Evolutionary conservation across 192 early-diverging fungal genomes (phyloP).

Genomic region (Chytriomyces sp.): DNA sequence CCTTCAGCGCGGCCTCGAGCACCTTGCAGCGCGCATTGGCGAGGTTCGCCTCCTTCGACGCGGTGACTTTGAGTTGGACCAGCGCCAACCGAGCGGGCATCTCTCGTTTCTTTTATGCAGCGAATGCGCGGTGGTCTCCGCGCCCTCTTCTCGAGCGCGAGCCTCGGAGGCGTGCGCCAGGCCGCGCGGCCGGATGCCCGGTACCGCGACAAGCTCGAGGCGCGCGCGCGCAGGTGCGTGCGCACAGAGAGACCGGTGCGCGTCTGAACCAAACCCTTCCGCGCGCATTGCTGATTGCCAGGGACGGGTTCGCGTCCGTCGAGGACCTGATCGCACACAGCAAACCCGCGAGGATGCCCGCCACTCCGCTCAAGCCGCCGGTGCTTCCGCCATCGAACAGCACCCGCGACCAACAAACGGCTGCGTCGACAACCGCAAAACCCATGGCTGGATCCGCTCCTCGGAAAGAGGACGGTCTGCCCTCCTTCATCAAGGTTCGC

Average conservation of each 20-base stretch:
- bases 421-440: neutral
- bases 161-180: neutral
- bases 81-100: constrained; percentile 37
- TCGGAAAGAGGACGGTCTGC: constrained; percentile 14
- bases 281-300: too few relatives aligned
- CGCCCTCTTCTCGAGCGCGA: neutral
- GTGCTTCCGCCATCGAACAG: constrained; percentile 30
- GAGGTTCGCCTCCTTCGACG: constrained; percentile 80
- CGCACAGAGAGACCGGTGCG: neutral
- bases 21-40: constrained; percentile 74
- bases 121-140: neutral
- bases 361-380: constrained; percentile 5
- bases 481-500: constrained; percentile 42
- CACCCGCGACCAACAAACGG: constrained; percentile 4
- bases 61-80: constrained; percentile 77
- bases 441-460: neutral
- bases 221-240: constrained; percentile 54
- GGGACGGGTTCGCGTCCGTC: constrained; percentile 50
- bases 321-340: constrained; percentile 49
- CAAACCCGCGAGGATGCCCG: neutral
- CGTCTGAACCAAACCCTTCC: neutral
- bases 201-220: constrained; percentile 66
- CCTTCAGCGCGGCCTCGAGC: constrained; percentile 77
- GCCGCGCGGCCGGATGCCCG: constrained; percentile 15
- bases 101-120: neutral